phyloP scores from a whole-genome alignment of 139 green algal species.

The Trebouxia sp. region DNA sequence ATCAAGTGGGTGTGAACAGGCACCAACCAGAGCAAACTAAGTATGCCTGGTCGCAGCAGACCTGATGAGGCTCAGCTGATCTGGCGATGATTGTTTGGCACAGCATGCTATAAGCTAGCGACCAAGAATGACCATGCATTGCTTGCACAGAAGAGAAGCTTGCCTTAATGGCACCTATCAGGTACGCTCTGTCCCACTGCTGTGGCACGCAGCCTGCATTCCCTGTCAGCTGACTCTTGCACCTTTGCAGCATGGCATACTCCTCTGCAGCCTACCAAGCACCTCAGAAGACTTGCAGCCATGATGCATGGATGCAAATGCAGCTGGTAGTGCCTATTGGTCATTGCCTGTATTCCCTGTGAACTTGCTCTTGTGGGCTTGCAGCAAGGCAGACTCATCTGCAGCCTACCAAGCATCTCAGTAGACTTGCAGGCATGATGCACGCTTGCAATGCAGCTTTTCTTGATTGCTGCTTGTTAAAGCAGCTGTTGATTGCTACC shows the following conservation, averaged over 20 bases:
- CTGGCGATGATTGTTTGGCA: neutral
- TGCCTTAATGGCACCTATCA: neutral
- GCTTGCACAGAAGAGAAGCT: neutral
- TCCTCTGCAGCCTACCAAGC: constrained; percentile 21
- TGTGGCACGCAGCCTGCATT: neutral
- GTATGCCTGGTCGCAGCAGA: neutral
- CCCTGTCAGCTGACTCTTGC: neutral
- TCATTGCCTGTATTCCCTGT: neutral
- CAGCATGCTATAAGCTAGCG: neutral
- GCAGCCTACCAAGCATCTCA: constrained; percentile 15
- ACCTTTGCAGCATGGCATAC: neutral
- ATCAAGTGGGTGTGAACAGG: too few relatives aligned
- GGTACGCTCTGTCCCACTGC: neutral
- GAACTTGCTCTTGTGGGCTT: too few relatives aligned
- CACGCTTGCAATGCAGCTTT: too few relatives aligned
- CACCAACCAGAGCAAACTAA: too few relatives aligned
- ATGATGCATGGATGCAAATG: too few relatives aligned
- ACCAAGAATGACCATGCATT: neutral
- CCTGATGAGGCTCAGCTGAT: too few relatives aligned
- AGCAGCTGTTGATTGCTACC: too few relatives aligned
- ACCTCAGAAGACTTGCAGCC: too few relatives aligned
- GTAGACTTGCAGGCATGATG: too few relatives aligned
- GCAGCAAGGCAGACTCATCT: neutral
- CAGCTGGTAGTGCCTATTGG: too few relatives aligned
- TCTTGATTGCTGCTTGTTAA: too few relatives aligned